A percentile compares a stretch with the other conserved stretches of the same genome.
Evolutionary conservation across 2,329 filamentous ascomycete species (phyloP).

Genomic region (Eutypa lata): DNA sequence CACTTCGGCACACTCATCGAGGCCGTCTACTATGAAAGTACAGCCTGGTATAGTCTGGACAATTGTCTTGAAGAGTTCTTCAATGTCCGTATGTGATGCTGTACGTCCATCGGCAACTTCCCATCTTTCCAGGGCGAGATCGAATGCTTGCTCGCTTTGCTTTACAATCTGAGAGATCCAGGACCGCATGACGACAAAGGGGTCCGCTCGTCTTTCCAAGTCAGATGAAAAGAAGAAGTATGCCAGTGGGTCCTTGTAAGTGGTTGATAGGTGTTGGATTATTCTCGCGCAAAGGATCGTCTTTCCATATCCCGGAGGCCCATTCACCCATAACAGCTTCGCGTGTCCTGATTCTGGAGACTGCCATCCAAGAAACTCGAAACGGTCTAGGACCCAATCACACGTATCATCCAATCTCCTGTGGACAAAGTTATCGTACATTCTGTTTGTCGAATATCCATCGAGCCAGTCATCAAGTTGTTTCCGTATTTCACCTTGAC

Average conservation of each 20-base stretch:
- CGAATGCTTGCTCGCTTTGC: conserved; percentile 8
- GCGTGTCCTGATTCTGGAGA: conserved; percentile 1
- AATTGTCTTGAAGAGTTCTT: conserved; percentile 14
- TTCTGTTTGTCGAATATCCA: neutral
- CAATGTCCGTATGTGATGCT: conserved; percentile 15
- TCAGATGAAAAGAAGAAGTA: conserved; percentile 34
- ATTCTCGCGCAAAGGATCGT: conserved; percentile 30
- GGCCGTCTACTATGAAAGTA: conserved; percentile 27
- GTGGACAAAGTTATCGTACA: conserved; percentile 16
- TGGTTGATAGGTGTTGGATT: conserved; percentile 15
- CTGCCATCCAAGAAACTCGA: conserved; percentile 14
- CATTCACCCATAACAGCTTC: conserved; percentile 30
- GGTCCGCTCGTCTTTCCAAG: conserved; percentile 18
- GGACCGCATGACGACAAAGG: conserved; percentile 22
- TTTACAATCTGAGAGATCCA: conserved; percentile 27
- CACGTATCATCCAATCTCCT: conserved; percentile 21
- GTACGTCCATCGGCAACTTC: neutral
- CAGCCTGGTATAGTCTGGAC: conserved; percentile 11
- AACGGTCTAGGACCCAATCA: conserved; percentile 22
- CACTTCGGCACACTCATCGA: conserved; percentile 30
- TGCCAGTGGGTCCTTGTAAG: conserved; percentile 1
- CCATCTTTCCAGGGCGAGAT: conserved; percentile 3
- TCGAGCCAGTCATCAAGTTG: neutral
- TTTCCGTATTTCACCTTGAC: neutral
- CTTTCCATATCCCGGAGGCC: conserved; percentile 30